phyloP scores from a whole-genome alignment of 2,329 filamentous ascomycete genomes.

The Pseudogymnoascus verrucosus region DNA sequence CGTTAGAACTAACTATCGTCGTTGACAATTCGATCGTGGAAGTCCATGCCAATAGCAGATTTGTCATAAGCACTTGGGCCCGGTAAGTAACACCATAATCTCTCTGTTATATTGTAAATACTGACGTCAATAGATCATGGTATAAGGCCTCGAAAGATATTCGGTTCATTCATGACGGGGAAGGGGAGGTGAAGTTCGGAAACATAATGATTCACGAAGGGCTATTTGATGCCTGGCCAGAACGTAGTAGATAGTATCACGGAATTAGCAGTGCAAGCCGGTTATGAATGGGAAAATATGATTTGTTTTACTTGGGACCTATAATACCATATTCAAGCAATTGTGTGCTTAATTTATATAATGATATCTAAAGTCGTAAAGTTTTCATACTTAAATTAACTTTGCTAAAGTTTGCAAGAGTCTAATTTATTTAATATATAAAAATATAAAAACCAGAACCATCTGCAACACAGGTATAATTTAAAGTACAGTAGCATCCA shows the following conservation, averaged over 20 bases:
- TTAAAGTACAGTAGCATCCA: too few relatives aligned
- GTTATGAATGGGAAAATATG: background rate
- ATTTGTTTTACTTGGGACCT: slow-evolving; percentile 3
- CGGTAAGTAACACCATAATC: slow-evolving; percentile 27
- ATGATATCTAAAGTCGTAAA: too few relatives aligned
- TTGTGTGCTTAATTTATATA: too few relatives aligned
- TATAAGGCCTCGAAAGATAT: slow-evolving; percentile 30
- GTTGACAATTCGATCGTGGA: slow-evolving; percentile 33
- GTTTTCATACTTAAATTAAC: too few relatives aligned
- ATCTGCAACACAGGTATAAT: too few relatives aligned
- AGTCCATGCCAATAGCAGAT: slow-evolving; percentile 35
- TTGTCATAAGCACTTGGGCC: slow-evolving; percentile 36
- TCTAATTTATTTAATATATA: too few relatives aligned
- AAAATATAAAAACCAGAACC: too few relatives aligned
- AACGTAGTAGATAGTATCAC: slow-evolving; percentile 15
- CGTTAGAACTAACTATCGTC: slow-evolving; percentile 33
- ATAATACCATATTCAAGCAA: background rate
- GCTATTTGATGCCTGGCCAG: slow-evolving; percentile 33
- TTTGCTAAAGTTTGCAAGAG: too few relatives aligned
- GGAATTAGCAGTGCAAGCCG: background rate
- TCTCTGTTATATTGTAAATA: slow-evolving; percentile 10
- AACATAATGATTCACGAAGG: slow-evolving; percentile 31
- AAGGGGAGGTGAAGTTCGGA: slow-evolving; percentile 26
- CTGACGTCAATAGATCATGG: slow-evolving; percentile 29
- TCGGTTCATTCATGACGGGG: slow-evolving; percentile 30